Evolutionary conservation across 2,329 filamentous ascomycete genomes (phyloP), one percentile per base, ranked within the genome.

Genomic region (Hypoxylon sp.): DNA sequence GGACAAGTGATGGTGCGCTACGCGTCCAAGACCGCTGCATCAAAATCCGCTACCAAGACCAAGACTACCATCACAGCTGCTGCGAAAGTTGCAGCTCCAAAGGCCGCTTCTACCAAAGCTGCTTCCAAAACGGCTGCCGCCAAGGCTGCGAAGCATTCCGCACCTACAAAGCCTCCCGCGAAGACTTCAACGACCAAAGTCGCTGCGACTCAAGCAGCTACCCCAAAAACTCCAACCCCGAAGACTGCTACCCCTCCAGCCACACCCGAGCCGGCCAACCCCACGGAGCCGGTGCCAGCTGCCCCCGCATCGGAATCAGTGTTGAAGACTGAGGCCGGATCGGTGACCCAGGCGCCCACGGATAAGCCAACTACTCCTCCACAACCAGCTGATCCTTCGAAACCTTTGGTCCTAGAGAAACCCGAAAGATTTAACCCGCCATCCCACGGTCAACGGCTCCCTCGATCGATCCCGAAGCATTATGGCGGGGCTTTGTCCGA

Each of bases 401-500:
- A 90, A 74, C 86, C 87, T 33, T 85, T 89, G 66, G 86, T 93
- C 4, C 89, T 99, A 69, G 92, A 92, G 73, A 93, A 97, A 79
- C 95, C 95, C 22, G 86, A 91, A 74, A 91, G 90, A 77, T 98
- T 97, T 84, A 92, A 92, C 49, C 95, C 96, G 1, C 96, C 96
- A 0, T 98, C 95, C 0, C 96, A 98, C 78, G 90, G 91, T 11
- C 83, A 91, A 20, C 85, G 91, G 5, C 85, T 93, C 30, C 83
- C 85, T 79, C 78, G 54, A 20, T 74, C 75, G 24, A 77, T 82
- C 5, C 89, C 90, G 28, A 84, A 85, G 72, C 88, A 90, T 78
- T 97, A 96, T 76, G 93, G 93, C 36, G 91, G 93, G 16, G 80
- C 87, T 20, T 80, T 93, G 65, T 89, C 87, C 14, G 81, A 84